A percentile compares a stretch with the other conserved stretches of the same genome.
These are phyloP conservation scores for Xylaria sp. DNA, from an alignment of 2,329 filamentous ascomycete species.

Conservation along the genomic window DNA sequence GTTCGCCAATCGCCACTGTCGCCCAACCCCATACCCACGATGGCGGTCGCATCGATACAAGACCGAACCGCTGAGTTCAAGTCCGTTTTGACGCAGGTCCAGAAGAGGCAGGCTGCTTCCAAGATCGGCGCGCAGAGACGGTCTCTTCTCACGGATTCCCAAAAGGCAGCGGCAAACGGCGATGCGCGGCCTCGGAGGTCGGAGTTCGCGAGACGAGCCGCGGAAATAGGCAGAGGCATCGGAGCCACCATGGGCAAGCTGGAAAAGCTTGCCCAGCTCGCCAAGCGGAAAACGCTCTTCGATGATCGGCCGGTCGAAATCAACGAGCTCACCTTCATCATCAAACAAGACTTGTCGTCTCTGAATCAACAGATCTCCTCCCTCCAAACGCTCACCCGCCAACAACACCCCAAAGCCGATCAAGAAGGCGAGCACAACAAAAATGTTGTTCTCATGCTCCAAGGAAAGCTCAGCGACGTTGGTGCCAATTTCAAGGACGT, in stretches of 20 bases:
- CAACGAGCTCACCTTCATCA: conserved; percentile 92
- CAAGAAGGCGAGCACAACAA: conserved; percentile 97
- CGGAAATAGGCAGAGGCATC: conserved; percentile 88
- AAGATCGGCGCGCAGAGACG: conserved; percentile 77
- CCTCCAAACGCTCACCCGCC: conserved; percentile 70
- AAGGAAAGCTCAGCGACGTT: conserved; percentile 88
- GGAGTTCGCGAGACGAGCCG: conserved; percentile 88
- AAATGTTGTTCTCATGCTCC: conserved; percentile 87
- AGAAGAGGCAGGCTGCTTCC: conserved; percentile 68
- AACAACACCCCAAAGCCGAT: conserved; percentile 65
- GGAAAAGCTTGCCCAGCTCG: conserved; percentile 86
- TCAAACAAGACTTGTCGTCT: conserved; percentile 89
- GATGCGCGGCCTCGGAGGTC: conserved; percentile 59
- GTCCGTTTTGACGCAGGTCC: conserved; percentile 80
- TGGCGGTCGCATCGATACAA: conserved; percentile 76
- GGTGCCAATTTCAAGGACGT: conserved; percentile 97
- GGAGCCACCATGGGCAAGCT: conserved; percentile 90
- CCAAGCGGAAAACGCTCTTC: conserved; percentile 94
- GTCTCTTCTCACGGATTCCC: conserved; percentile 68
- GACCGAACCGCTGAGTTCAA: conserved; percentile 95
- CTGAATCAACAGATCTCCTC: conserved; percentile 80
- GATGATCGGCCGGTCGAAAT: conserved; percentile 96
- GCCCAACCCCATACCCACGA: conserved; percentile 31
- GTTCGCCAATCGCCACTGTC: background rate
- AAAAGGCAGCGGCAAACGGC: conserved; percentile 59